Evolutionary conservation across 192 early-diverging fungal genomes (phyloP).

Genomic region (Backusella parvicylindrica): DNA sequence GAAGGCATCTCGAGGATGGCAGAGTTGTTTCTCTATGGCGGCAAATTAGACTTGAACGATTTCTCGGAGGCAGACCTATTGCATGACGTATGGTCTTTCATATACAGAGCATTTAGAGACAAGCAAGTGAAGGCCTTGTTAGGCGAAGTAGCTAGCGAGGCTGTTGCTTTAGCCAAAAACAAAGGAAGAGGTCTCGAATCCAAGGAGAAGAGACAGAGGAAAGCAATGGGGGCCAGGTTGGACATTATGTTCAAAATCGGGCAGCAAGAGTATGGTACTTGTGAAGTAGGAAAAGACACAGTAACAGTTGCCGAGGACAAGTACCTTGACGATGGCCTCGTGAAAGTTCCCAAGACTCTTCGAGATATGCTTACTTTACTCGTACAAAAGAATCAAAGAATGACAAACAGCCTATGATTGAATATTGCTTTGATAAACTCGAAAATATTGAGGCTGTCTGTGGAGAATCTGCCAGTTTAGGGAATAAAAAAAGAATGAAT

Average conservation of each 20-base stretch:
- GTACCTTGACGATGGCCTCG: not conserved
- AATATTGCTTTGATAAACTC: not conserved
- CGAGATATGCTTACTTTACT: not conserved
- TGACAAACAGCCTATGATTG: not conserved
- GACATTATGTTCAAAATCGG: not conserved
- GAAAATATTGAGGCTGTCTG: not conserved
- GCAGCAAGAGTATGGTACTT: not conserved
- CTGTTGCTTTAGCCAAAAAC: conserved; percentile 9
- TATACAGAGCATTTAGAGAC: not conserved
- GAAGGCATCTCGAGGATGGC: not conserved
- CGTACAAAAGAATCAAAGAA: not conserved
- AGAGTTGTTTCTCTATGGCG: not conserved
- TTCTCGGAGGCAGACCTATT: not conserved
- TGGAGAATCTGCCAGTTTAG: not conserved
- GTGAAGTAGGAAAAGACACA: not conserved
- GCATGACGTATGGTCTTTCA: not conserved
- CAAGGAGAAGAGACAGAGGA: not conserved
- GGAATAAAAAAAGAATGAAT: not conserved
- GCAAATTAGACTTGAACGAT: not conserved
- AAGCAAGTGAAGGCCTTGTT: not conserved
- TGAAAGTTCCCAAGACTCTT: conserved; percentile 2
- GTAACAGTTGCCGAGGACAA: not conserved
- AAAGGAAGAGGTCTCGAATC: not conserved
- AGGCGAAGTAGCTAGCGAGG: not conserved
- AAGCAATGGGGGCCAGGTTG: not conserved